Evolutionary conservation across 1,284 basidiomycete genomes (phyloP).

Genomic region (Porogramme epimiltina): DNA sequence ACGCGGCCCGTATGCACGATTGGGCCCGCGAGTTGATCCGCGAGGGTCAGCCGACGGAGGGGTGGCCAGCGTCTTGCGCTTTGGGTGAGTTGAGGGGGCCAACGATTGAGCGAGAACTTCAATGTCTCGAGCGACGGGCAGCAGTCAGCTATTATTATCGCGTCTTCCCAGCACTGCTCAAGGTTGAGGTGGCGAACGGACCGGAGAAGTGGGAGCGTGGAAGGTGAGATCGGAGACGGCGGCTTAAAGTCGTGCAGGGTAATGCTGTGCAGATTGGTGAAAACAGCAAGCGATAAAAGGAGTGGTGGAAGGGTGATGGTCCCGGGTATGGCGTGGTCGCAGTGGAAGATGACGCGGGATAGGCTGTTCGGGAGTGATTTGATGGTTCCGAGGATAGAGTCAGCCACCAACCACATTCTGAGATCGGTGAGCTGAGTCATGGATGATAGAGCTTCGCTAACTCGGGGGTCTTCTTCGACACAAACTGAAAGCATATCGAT

Average conservation of each 20-base stretch:
- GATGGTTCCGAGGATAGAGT: not conserved
- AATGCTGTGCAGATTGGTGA: slow-evolving; percentile 6
- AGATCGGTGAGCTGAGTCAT: slow-evolving; percentile 7
- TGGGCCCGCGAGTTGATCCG: too few species aligned
- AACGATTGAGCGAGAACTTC: not conserved
- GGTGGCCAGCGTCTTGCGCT: not conserved
- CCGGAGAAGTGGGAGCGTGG: not conserved
- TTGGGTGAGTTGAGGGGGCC: not conserved
- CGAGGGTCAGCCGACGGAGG: too few species aligned
- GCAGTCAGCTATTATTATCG: slow-evolving; percentile 10
- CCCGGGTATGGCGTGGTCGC: not conserved
- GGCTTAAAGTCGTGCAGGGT: slow-evolving; percentile 9
- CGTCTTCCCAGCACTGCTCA: not conserved
- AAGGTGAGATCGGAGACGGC: not conserved
- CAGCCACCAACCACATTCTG: not conserved
- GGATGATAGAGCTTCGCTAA: slow-evolving; percentile 1
- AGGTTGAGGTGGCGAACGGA: slow-evolving; percentile 9
- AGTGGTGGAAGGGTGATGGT: slow-evolving; percentile 4
- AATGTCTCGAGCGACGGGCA: slow-evolving; percentile 10
- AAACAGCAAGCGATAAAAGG: not conserved
- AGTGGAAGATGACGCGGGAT: slow-evolving; percentile 2
- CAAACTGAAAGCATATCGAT: not conserved
- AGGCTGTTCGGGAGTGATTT: not conserved
- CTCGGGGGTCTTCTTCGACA: slow-evolving; percentile 4
- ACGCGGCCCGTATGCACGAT: too few species aligned